Evolutionary conservation across 2,329 filamentous ascomycete genomes (phyloP), one percentile per base, ranked within the genome.

Genomic region (Alternaria postmessia): DNA sequence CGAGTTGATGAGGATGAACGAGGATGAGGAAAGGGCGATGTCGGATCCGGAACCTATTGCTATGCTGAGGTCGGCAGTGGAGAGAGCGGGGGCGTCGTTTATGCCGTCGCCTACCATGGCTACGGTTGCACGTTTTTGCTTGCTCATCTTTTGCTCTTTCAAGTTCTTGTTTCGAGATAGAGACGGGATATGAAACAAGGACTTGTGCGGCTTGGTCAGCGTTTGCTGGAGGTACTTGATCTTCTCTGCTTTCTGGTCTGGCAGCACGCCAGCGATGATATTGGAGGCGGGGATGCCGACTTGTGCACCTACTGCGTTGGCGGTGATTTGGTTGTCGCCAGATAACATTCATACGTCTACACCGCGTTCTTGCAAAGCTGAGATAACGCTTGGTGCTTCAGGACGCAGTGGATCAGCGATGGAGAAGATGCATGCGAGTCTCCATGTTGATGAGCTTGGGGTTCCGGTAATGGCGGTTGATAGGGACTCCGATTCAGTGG

Each of bases 281-380:
- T 96, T 91, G 55, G 83, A 80, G 0, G 83, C 71, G 0, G 88
- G 85, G 65, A 97, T 97, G 22, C 92, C 92, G 18, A 97, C 84
- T 70, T 87, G 87, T 2, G 84, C 80, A 1, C 91, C 94, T 3
- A 97, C 92, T 0, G 93, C 92, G 20, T 85, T 83, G 2, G 94
- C 94, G 0, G 94, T 97, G n/a, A 83, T 88, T n/a, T 83, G 81
- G 73, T 97, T 97, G 81, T 97, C 94, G 30, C 94, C 94, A 0
- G 93, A 96, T 38, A 97, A 88, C 92, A 97, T 96, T 88, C 90
- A 97, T 4, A 96, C 91, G 32, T 89, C 86, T 47, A 91, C 89
- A 20, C 90, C 88, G 16, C 86, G 86, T 5, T 84, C 78, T 43
- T 87, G 85, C 0, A 97, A 86, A 1, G 88, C 83, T 7, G 80